Evolutionary conservation across 139 green algal genomes (phyloP), one percentile per base, ranked within the genome.

Genomic region (Parachlorella kessleri): DNA sequence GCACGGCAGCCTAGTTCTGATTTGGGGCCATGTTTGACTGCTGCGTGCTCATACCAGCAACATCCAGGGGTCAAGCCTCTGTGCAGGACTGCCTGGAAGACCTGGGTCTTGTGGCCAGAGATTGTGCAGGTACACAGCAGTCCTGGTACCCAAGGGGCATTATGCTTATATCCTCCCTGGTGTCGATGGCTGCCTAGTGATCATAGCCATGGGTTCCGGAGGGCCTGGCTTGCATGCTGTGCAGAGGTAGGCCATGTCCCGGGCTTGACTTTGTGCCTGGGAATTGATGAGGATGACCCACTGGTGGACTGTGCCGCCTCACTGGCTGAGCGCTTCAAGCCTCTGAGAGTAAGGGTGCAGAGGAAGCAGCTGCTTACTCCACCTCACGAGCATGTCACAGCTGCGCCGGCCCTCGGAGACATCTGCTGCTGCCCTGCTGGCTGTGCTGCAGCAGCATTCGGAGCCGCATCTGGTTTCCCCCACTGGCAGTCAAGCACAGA

Each of bases 231-330:
- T 59, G 48, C 48, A 18, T 59, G 48, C 14, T 0, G 14, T 0
- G 48, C 21, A 18, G 14, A 59, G 0, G 48, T 18, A 59, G 48
- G 48, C 14, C 21, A 0, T 18, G 48, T 14, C 14, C 14, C 21
- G 3, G 1, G 1, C 18, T 63, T 80, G 1, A 54, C 24, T 1
- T 40, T 80, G 1, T 55, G 41, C 65, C 23, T 80, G 5, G 65
- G 75, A 2, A 8, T 74, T 2, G 75, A 80, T 35, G 65, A 38
- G 32, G 75, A 73, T 32, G 75, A 79, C 41, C 6, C 26, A 24
- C 24, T 71, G 14, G 28, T 64, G 26, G 63, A 37, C 8, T 0
- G 18, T n/a, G 66, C 33, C 21, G 23, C 23, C 6, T 18, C 35
- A 0, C 0, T 59, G 21, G 48, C 48, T 59, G 48, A 14, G 21